Conservation (phyloP, 441 rosid genomes). For the Jatropha multifida region DNA sequence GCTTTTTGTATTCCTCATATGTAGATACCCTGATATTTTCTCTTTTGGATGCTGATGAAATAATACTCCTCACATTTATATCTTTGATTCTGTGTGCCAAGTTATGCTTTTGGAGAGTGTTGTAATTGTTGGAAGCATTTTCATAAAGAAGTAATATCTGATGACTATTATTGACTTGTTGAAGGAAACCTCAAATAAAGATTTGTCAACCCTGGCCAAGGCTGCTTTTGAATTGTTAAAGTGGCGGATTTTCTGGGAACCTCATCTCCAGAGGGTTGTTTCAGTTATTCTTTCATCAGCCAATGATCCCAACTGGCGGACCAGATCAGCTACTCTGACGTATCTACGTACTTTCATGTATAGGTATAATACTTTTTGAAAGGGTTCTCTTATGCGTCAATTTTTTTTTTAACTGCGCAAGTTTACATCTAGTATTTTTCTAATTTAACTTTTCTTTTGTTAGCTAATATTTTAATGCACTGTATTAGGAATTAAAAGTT, state of each 20-base stretch:
- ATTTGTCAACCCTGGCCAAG: slow-evolving; percentile 91
- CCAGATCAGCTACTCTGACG: slow-evolving; percentile 91
- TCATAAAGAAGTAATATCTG: slow-evolving; percentile 22
- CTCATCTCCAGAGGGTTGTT: slow-evolving; percentile 78
- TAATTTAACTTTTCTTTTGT: neutral
- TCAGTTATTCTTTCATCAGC: slow-evolving; percentile 70
- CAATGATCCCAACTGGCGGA: slow-evolving; percentile 91
- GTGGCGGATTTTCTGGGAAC: slow-evolving; percentile 86
- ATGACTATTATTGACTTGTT: slow-evolving; percentile 24
- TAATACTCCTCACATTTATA: neutral
- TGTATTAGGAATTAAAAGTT: neutral
- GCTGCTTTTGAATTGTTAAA: slow-evolving; percentile 93
- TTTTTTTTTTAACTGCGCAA: neutral
- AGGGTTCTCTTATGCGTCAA: neutral
- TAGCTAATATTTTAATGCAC: neutral
- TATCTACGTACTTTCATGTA: slow-evolving; percentile 95
- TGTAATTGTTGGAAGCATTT: slow-evolving; percentile 19
- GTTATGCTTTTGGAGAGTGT: neutral
- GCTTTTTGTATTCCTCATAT: neutral
- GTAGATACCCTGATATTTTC: neutral
- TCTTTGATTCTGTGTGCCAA: neutral
- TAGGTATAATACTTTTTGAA: slow-evolving; percentile 51
- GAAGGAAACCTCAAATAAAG: slow-evolving; percentile 98
- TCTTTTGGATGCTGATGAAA: slow-evolving; percentile 9
- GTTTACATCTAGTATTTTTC: neutral